A percentile compares a stretch with the other conserved stretches of the same genome.
These are phyloP conservation scores for Amanita pseudoporphyria DNA, from an alignment of 768 basidiomycete species.

Conservation along the genomic window DNA sequence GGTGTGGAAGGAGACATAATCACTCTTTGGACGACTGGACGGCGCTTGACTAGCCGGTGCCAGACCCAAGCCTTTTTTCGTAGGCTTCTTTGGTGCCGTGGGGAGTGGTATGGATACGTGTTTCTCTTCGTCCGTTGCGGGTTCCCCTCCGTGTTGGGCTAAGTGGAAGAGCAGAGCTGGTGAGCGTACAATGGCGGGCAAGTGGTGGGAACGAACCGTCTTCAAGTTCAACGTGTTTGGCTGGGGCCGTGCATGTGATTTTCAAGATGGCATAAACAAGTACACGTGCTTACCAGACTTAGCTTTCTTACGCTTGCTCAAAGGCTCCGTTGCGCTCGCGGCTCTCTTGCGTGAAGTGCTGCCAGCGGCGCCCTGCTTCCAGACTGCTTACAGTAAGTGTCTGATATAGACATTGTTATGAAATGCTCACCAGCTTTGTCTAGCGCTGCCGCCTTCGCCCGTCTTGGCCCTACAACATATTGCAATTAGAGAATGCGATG, in stretches of 20 bases:
- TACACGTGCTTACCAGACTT: too few relatives aligned
- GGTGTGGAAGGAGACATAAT: too few relatives aligned
- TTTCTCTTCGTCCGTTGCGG: not conserved
- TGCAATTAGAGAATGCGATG: too few relatives aligned
- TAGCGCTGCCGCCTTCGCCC: not conserved
- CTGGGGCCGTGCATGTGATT: not conserved
- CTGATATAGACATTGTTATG: not conserved
- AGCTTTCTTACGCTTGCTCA: too few relatives aligned
- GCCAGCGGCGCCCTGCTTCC: not conserved
- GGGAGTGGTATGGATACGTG: not conserved
- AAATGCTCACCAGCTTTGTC: not conserved
- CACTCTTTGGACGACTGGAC: too few relatives aligned
- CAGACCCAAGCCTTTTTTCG: not conserved
- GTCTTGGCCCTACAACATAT: not conserved
- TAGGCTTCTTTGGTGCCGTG: not conserved
- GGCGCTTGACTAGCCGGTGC: not conserved
- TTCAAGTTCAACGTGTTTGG: not conserved
- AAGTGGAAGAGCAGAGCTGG: not conserved
- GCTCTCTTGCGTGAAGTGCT: too few relatives aligned
- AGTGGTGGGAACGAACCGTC: not conserved
- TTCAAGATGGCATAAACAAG: not conserved
- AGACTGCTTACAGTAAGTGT: not conserved
- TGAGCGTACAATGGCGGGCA: not conserved
- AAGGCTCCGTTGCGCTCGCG: not conserved
- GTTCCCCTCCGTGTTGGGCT: not conserved